These are phyloP conservation scores for Graphilbum fragrans DNA, from an alignment of 2,329 filamentous ascomycete species.

Conservation along the genomic window DNA sequence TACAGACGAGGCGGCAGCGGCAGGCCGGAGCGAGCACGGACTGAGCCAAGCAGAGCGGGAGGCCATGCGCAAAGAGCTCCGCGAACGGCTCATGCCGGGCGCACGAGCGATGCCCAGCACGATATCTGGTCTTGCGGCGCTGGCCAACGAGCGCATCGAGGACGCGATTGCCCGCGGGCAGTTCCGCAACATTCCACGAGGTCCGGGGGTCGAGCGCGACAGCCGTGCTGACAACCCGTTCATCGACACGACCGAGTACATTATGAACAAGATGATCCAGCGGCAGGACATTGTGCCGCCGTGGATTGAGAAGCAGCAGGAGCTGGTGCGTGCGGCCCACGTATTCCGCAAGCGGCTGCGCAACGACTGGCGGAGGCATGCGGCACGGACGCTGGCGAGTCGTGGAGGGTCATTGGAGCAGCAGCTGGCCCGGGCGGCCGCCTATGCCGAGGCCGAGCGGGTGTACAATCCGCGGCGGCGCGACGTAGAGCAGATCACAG, in stretches of 20 bases:
- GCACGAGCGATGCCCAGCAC: conserved; percentile 64
- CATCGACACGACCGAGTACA: conserved; percentile 91
- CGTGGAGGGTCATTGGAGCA: conserved; percentile 61
- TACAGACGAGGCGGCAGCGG: conserved; percentile 18
- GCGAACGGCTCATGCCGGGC: conserved; percentile 66
- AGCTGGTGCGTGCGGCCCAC: conserved; percentile 56
- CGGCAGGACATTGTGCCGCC: conserved; percentile 90
- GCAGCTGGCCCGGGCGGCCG: conserved; percentile 59
- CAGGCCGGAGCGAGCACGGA: conserved; percentile 8
- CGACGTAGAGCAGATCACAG: conserved; percentile 32
- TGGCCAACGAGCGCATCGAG: conserved; percentile 85
- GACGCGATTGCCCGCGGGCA: conserved; percentile 86
- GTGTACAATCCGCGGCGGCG: conserved; percentile 44
- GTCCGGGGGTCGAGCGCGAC: conserved; percentile 68
- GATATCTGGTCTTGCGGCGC: conserved; percentile 62
- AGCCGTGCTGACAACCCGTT: conserved; percentile 75
- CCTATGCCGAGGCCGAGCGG: conserved; percentile 65
- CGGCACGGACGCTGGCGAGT: conserved; percentile 64
- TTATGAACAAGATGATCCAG: conserved; percentile 98
- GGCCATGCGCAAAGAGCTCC: conserved; percentile 58
- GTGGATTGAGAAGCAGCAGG: conserved; percentile 98
- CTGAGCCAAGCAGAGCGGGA: conserved; percentile 63
- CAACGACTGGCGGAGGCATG: conserved; percentile 75
- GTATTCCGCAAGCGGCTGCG: conserved; percentile 65
- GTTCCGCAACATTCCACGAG: conserved; percentile 72